Evolutionary conservation across 169 alveolate genomes (phyloP), one percentile per base, ranked within the genome.

Genomic region (Hepatocystis sp.): DNA sequence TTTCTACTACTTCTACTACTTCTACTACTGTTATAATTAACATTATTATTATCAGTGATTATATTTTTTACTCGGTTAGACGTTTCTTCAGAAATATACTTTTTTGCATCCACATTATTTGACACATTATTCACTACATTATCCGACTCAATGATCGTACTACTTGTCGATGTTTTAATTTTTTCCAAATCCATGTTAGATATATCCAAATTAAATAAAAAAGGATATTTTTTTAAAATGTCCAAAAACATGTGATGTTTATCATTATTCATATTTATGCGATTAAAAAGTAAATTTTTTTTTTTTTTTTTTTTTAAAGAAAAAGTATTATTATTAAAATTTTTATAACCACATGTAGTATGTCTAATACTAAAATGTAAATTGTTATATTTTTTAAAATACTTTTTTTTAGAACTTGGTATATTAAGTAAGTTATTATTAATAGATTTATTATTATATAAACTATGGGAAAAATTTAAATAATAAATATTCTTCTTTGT

Each of bases 261-360:
- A 55, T 71, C 46, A 32, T 71, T 71, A 51, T 25, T 56, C 36
- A 56, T 71, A 30, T 71, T 71, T n/a, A 71, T 23, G 32, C 56
- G 56, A n/a, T 52, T 56, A 32, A 71, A 71, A 56, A 71, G 36
- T 0, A 71, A 71, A 71, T 71, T 71, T 71, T 71, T 56, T 71
- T 71, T 71, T 55, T 68, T 68, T 23, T 68, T 40, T 39, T 40
- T 32, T 65, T 10, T 44, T 55, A 71, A 56, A 7, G 19, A 27
- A 36, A 42, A 39, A 32, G 40, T 71, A 60, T 17, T 40, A 11
- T 42, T 47, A 15, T 1, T n/a, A 21, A 13, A 55, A 7, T 53
- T 40, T 11, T 21, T 23, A 23, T 66, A 52, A 46, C 63, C n/a
- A n/a, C 28, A 56, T 5, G 67, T 56, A 17, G 42, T 52, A 4